Evolutionary conservation across 768 basidiomycete genomes (phyloP), one percentile per base, ranked within the genome.

Genomic region (Leccinum rimulosum): DNA sequence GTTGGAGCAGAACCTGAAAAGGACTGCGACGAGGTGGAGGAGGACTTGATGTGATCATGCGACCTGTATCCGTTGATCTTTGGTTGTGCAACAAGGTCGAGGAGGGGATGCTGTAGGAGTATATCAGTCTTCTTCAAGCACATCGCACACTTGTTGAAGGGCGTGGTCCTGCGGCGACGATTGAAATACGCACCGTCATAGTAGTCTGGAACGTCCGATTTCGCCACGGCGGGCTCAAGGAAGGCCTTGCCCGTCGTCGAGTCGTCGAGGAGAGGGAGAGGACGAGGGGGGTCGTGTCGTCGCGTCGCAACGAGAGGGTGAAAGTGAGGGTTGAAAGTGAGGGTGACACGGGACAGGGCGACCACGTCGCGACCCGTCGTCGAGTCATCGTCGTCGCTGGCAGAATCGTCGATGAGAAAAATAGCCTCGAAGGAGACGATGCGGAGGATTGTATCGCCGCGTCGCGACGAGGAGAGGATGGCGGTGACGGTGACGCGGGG

Each of bases 181-280:
- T 58, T 47, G 59, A 48, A 47, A 58, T 47, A 77, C 88, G 59
- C 62, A 93, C 96, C 83, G 49, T 94, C 90, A 75, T 93, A 88
- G 70, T 99, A 99, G 75, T 98, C 95, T 45, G 93, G 92, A 12
- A 88, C 90, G 65, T 98, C 95, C 40, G 87, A 76, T 77, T 84
- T 95, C 7, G 90, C 85, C 3, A 99, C 8, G 8, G 30, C 96
- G 3, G 95, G 95, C 71, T 91, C 94, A 55, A 96, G 82, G 73
- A 99, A 99, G 10, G 95, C 88, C 30, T 30, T 30, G 30, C 30
- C 8, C 2, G 30, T 30, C 8, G 30, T 30, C 30, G 30, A 30
- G 30, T 30, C 30, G 2, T 30, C 30, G 30, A 30, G 30, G 30
- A 30, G 30, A 30, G 30, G 30, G 30, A 30, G 30, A 30, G 30